Conservation (phyloP, 164 flowering plant genomes). For the Euptelea pleiosperma region DNA sequence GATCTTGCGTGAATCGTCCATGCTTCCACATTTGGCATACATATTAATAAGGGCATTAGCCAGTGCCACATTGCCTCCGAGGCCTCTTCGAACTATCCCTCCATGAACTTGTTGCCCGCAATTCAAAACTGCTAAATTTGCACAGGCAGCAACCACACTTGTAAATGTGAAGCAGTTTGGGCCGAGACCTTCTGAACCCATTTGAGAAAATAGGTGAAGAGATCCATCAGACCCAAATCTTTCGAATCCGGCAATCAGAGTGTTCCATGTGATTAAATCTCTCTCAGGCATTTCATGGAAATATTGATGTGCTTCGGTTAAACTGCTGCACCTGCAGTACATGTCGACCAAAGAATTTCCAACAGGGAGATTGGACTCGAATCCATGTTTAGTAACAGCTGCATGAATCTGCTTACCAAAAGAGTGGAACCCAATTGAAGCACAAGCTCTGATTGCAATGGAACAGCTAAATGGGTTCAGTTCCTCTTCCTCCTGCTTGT, state of each 20-base stretch:
- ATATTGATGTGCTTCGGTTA: slow-evolving; percentile 54
- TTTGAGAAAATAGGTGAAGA: slow-evolving; percentile 46
- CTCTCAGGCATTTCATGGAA: slow-evolving; percentile 53
- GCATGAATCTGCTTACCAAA: slow-evolving; percentile 72
- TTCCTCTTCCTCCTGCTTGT: slow-evolving; percentile 58
- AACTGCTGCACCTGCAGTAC: slow-evolving; percentile 64
- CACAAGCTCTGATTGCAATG: slow-evolving; percentile 75
- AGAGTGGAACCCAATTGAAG: slow-evolving; percentile 41
- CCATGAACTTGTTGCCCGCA: slow-evolving; percentile 81
- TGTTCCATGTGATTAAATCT: slow-evolving; percentile 85
- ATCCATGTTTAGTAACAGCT: slow-evolving; percentile 47
- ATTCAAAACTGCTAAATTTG: slow-evolving; percentile 48
- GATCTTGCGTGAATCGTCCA: slow-evolving; percentile 40
- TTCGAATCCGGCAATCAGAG: slow-evolving; percentile 72
- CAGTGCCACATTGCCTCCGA: slow-evolving; percentile 40
- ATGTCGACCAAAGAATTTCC: slow-evolving; percentile 81
- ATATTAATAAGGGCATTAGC: slow-evolving; percentile 76
- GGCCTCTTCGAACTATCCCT: slow-evolving; percentile 47
- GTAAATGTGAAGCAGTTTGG: slow-evolving; percentile 79
- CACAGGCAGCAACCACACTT: slow-evolving; percentile 58
- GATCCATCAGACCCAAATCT: slow-evolving; percentile 41
- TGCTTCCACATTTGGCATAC: slow-evolving; percentile 86
- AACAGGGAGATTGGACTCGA: slow-evolving; percentile 53
- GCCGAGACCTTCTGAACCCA: slow-evolving; percentile 43
- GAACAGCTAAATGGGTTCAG: slow-evolving; percentile 59